Base-by-base conservation (phyloP, 2,329 filamentous ascomycete genomes). In the Talaromyces sp. region DNA sequence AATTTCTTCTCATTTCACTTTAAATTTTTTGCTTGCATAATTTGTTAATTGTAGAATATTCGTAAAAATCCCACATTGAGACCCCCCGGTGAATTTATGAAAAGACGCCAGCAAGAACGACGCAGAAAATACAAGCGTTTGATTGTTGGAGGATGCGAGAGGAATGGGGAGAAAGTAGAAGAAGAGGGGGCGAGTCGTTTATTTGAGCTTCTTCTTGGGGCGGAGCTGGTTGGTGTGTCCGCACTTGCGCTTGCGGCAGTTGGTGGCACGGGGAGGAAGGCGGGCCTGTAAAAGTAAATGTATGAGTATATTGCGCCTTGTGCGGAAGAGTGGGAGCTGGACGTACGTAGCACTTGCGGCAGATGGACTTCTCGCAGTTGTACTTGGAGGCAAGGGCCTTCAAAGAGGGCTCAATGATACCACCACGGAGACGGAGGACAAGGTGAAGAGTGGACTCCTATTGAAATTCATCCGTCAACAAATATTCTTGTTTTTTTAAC, bases 151-250 rank as follows among this genome's bases (percentile, higher is more conserved):
- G 39, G 49, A 45, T 41, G 27, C 37, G 56, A 41, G 27, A 37
- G 37, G 59, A 61, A 39, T 41, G 49, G 24, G 35, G 45, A 57
- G 39, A 24, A 13, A 27, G 24, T 6, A n/a, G 27, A 52, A 45
- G 35, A 56, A 22, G 35, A 27, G 16, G 52, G 52, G 60, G 52
- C 64, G 64, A 66, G 33, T 77, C 73, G 74, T 73, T 68, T 90
- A 94, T 86, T 97, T 97, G 82, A 97, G 89, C 94, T 99, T 99
- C 93, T 99, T 99, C 94, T 99, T 99, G 84, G 95, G 95, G 85
- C 95, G 92, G 82, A 99, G 92, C 90, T 99, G 95, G 92, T 98
- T 98, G 86, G 90, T 96, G 90, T 98, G 95, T 71, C 94, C 95
- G 85, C 94, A 98, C 90, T 98, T 98, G 87, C 93, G 93, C 93